Conservation (phyloP, 495 filamentous ascomycete species). For the Chaetomium fimeti region DNA sequence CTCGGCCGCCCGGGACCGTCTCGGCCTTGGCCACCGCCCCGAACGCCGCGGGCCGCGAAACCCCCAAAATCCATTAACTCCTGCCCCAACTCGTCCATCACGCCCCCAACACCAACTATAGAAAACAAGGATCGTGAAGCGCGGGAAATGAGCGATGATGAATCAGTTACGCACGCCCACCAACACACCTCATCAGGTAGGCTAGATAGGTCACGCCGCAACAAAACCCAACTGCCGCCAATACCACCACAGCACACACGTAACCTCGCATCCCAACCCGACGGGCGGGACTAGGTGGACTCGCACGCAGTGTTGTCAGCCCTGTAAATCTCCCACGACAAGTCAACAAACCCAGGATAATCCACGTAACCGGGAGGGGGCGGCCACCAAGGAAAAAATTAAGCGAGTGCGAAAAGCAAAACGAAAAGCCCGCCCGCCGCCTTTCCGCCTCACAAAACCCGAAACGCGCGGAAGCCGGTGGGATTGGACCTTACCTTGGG, state of each 20-base stretch:
- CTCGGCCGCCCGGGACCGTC: not conserved
- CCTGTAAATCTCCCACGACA: not conserved
- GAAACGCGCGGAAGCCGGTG: not conserved
- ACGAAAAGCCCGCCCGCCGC: not conserved
- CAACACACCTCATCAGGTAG: not conserved
- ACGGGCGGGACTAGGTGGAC: not conserved
- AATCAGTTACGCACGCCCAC: slow-evolving; percentile 14
- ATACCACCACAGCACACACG: slow-evolving; percentile 5
- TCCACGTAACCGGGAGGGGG: not conserved
- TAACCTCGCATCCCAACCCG: slow-evolving; percentile 16
- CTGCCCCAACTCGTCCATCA: no score
- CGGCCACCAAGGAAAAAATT: not conserved
- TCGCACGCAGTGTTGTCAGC: not conserved
- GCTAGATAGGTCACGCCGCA: not conserved
- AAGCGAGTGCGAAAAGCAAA: slow-evolving; percentile 14
- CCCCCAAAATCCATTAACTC: not conserved
- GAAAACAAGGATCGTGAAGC: slow-evolving; percentile 3
- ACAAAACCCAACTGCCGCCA: not conserved
- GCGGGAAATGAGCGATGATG: slow-evolving; percentile 14
- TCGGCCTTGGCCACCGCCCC: slow-evolving; percentile 13
- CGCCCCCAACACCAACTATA: slow-evolving; percentile 4
- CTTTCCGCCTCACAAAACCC: slow-evolving; percentile 5
- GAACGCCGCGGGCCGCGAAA: slow-evolving; percentile 11
- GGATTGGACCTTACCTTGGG: not conserved
- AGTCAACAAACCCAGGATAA: not conserved